Percentiles rank a stretch among this genome's conserved stretches.
phyloP scores from a whole-genome alignment of 2,329 filamentous ascomycete genomes.

The Amesomyces nigricolor region DNA sequence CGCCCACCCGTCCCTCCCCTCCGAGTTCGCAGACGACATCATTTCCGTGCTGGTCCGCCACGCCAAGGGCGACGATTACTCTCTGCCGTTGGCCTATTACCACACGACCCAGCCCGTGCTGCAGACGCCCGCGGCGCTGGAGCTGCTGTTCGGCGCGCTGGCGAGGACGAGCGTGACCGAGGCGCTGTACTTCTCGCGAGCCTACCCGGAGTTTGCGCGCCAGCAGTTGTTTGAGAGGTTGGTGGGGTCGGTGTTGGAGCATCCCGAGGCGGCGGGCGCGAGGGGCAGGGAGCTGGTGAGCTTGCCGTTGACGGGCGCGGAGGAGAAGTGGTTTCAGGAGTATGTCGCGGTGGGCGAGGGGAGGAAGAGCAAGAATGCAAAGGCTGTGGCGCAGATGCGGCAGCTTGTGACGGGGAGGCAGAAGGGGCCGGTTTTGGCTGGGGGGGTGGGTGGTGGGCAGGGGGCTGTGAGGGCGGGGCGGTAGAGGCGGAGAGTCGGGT shows the following conservation, averaged over 20 bases:
- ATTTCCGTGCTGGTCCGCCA: slow-evolving; percentile 61
- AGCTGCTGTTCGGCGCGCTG: slow-evolving; percentile 64
- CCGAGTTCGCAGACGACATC: slow-evolving; percentile 80
- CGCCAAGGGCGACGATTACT: slow-evolving; percentile 53
- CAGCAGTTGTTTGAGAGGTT: slow-evolving; percentile 62
- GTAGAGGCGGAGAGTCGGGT: background rate
- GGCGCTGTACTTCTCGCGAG: slow-evolving; percentile 67
- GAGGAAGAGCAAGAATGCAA: slow-evolving; percentile 45
- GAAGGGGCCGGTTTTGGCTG: slow-evolving; percentile 4
- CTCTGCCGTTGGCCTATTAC: slow-evolving; percentile 71
- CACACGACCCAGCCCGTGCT: slow-evolving; percentile 68
- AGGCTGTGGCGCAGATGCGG: slow-evolving; percentile 22
- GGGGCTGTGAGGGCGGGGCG: slow-evolving; percentile 8
- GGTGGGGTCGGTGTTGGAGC: slow-evolving; percentile 52
- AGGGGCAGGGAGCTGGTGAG: slow-evolving; percentile 65
- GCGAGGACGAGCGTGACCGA: slow-evolving; percentile 62
- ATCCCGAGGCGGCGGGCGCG: slow-evolving; percentile 37
- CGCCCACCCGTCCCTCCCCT: slow-evolving; percentile 68
- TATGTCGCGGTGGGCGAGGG: slow-evolving; percentile 61
- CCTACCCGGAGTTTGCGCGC: slow-evolving; percentile 56
- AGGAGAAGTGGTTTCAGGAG: slow-evolving; percentile 70
- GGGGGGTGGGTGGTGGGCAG: slow-evolving; percentile 1
- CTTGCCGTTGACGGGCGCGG: slow-evolving; percentile 62
- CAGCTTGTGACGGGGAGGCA: slow-evolving; percentile 24
- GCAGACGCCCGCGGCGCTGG: slow-evolving; percentile 55